A percentile compares a stretch with the other conserved stretches of the same genome.
phyloP scores from a whole-genome alignment of 306 rosid genomes.

The Lathyrus oleraceus region DNA sequence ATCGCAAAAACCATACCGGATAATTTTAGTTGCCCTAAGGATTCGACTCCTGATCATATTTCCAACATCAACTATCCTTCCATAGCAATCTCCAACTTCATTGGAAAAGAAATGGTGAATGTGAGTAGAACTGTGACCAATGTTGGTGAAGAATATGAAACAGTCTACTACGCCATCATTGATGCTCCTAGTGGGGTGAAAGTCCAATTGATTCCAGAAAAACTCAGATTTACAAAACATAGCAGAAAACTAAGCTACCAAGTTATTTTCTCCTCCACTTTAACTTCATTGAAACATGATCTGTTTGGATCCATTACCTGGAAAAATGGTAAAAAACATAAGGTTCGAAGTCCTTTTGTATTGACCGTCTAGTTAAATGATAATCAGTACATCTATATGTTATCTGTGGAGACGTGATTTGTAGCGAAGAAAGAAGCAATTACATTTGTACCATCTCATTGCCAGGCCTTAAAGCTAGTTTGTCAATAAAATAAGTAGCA shows the following conservation, averaged over 20 bases:
- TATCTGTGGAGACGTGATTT: too few species aligned
- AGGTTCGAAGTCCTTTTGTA: conserved; percentile 64
- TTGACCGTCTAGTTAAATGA: neutral
- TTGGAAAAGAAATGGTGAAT: conserved; percentile 33
- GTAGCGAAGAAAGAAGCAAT: too few species aligned
- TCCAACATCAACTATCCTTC: conserved; percentile 89
- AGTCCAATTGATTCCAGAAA: conserved; percentile 58
- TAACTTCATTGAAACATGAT: conserved; percentile 30
- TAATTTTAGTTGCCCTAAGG: conserved; percentile 55
- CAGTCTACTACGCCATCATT: conserved; percentile 41
- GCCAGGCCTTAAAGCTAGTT: too few species aligned
- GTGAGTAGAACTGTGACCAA: conserved; percentile 69
- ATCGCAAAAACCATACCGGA: conserved; percentile 49
- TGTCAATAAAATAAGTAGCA: conserved; percentile 91
- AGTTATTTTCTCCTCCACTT: conserved; percentile 52
- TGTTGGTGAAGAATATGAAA: conserved; percentile 61
- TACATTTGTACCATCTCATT: too few species aligned
- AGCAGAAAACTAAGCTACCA: conserved; percentile 58
- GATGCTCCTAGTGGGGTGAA: conserved; percentile 54
- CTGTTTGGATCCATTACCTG: conserved; percentile 72
- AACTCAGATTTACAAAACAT: conserved; percentile 51
- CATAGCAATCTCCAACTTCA: conserved; percentile 62
- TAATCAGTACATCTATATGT: too few species aligned
- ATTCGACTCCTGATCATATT: conserved; percentile 44
- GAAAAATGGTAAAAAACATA: conserved; percentile 54